Conservation (phyloP, 176 grass and related monocot genomes). For the Saccharum spontaneum region DNA sequence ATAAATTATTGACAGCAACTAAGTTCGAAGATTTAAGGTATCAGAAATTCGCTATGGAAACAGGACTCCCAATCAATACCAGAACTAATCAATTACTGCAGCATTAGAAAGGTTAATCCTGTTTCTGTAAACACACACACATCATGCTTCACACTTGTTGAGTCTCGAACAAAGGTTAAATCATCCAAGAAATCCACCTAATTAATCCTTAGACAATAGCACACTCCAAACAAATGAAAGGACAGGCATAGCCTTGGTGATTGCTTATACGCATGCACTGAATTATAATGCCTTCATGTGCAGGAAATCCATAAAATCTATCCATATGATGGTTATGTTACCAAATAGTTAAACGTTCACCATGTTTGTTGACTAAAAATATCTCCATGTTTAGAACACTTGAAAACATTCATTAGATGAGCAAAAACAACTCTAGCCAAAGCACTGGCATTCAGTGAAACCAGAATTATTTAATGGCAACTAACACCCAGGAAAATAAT, state of each 20-base stretch:
- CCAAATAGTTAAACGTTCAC: conserved; percentile 2
- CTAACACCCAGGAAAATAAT: background rate
- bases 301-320: background rate
- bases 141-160: background rate
- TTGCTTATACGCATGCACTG: background rate
- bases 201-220: conserved; percentile 1
- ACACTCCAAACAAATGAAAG: conserved; percentile 2
- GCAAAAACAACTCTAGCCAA: background rate
- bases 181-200: background rate
- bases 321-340: background rate
- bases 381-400: background rate
- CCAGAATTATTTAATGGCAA: background rate
- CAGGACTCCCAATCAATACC: background rate
- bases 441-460: conserved; percentile 1
- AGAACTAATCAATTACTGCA: background rate
- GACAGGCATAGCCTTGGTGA: background rate
- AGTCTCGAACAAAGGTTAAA: background rate
- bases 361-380: background rate
- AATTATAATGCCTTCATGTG: background rate
- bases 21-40: background rate
- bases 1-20: background rate
- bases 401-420: background rate
- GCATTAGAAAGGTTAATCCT: background rate
- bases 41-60: background rate
- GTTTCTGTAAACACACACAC: background rate